Percentiles rank a stretch among this genome's conserved stretches.
Conservation (phyloP, 2,329 filamentous ascomycete species). For the Aspergillus costaricaensis region DNA sequence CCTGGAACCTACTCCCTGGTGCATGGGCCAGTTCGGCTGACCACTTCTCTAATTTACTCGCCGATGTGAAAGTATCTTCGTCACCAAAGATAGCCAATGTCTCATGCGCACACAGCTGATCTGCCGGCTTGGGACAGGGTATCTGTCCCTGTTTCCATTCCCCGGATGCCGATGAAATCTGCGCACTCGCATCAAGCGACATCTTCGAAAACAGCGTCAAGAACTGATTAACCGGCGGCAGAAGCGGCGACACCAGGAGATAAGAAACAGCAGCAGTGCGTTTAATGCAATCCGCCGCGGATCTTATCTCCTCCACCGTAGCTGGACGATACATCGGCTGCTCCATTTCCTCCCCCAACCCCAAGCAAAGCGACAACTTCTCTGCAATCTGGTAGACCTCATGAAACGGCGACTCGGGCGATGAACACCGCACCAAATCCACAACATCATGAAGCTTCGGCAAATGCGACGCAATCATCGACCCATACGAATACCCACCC, state of each 20-base stretch:
- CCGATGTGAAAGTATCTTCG: conserved; percentile 71
- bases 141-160: conserved; percentile 31
- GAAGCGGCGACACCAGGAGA: conserved; percentile 68
- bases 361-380: conserved; percentile 65
- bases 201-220: conserved; percentile 61
- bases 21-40: conserved; percentile 52
- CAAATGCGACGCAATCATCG: conserved; percentile 73
- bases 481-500: conserved; percentile 88
- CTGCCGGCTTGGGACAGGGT: conserved; percentile 50
- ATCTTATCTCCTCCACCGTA: not conserved
- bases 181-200: conserved; percentile 34
- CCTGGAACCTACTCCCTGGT: conserved; percentile 50
- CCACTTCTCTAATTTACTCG: conserved; percentile 68
- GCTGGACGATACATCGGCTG: not conserved
- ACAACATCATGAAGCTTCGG: conserved; percentile 63
- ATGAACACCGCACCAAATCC: conserved; percentile 57
- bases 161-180: conserved; percentile 21
- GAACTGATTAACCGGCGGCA: conserved; percentile 58
- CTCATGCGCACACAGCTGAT: conserved; percentile 57
- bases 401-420: conserved; percentile 59
- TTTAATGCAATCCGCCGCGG: not conserved
- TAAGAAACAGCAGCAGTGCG: conserved; percentile 38
- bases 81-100: conserved; percentile 75
- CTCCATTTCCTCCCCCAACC: conserved; percentile 43
- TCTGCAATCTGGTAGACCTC: conserved; percentile 72